Evolutionary conservation across 352 stramenopile species (phyloP).

Genomic region (Phytophthora hibernalis): DNA sequence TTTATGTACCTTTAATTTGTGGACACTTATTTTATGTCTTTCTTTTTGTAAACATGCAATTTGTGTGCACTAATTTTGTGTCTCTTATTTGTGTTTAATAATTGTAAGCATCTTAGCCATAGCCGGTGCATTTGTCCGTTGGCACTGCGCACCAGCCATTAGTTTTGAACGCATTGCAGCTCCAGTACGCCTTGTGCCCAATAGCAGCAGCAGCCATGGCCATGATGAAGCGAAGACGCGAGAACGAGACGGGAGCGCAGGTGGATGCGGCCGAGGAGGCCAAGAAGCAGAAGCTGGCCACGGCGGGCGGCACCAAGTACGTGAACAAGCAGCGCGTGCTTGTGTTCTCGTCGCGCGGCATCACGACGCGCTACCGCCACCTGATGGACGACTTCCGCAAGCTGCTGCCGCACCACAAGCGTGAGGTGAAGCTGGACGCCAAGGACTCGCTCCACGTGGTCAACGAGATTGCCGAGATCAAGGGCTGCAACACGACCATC

Average conservation of each 20-base stretch:
- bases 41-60: too few species aligned
- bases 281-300: constrained; percentile 50
- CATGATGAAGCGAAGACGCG: constrained; percentile 55
- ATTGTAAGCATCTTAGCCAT: background rate
- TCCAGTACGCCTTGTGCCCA: constrained; percentile 9
- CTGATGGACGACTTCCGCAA: constrained; percentile 98
- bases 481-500: constrained; percentile 97
- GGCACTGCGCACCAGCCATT: constrained; percentile 34
- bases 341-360: constrained; percentile 92
- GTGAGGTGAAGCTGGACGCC: constrained; percentile 98
- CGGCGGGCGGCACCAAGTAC: constrained; percentile 60
- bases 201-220: constrained; percentile 34
- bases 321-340: constrained; percentile 94
- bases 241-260: constrained; percentile 44
- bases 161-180: constrained; percentile 15
- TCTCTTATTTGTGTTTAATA: background rate
- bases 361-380: constrained; percentile 97
- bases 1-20: too few species aligned
- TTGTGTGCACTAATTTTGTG: too few species aligned
- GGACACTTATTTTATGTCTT: too few species aligned
- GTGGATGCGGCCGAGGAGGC: constrained; percentile 32
- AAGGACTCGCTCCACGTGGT: constrained; percentile 95
- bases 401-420: constrained; percentile 99
- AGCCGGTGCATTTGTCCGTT: constrained; percentile 9
- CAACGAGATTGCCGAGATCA: constrained; percentile 99